These are phyloP conservation scores for Nigrograna mackinnonii DNA, from an alignment of 2,329 filamentous ascomycete species.

Conservation along the genomic window DNA sequence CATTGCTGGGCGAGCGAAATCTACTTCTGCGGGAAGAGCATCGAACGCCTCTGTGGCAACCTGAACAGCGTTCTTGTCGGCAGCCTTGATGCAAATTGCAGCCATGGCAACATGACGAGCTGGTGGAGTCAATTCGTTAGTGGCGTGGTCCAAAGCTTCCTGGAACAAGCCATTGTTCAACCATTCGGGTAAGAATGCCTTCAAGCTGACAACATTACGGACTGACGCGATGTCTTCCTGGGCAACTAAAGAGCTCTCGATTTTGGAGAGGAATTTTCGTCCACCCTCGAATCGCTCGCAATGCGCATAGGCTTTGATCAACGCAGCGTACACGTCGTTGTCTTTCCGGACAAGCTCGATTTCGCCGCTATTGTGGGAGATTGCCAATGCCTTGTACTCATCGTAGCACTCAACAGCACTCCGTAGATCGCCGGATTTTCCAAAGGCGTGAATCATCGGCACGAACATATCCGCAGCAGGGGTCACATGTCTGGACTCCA, in stretches of 20 bases:
- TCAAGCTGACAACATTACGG: slow-evolving; percentile 70
- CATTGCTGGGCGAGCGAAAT: slow-evolving; percentile 62
- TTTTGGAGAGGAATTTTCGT: slow-evolving; percentile 81
- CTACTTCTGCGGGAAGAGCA: slow-evolving; percentile 51
- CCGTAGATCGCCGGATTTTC: slow-evolving; percentile 75
- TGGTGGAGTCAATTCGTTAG: slow-evolving; percentile 61
- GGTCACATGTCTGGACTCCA: slow-evolving; percentile 76
- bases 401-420: slow-evolving; percentile 95
- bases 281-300: slow-evolving; percentile 81
- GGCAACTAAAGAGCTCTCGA: slow-evolving; percentile 61
- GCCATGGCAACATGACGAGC: slow-evolving; percentile 68
- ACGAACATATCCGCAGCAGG: slow-evolving; percentile 85
- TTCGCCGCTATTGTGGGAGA: slow-evolving; percentile 77
- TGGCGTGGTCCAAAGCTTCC: slow-evolving; percentile 75
- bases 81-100: slow-evolving; percentile 74
- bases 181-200: slow-evolving; percentile 79
- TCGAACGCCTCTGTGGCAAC: slow-evolving; percentile 65
- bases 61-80: slow-evolving; percentile 73
- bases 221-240: slow-evolving; percentile 62
- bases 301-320: slow-evolving; percentile 85
- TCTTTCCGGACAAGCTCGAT: slow-evolving; percentile 74
- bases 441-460: slow-evolving; percentile 94
- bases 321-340: slow-evolving; percentile 83
- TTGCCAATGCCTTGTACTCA: slow-evolving; percentile 87
- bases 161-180: slow-evolving; percentile 70